Base-by-base conservation (phyloP, 2,329 filamentous ascomycete species). In the Aspergillus ochraceus region DNA sequence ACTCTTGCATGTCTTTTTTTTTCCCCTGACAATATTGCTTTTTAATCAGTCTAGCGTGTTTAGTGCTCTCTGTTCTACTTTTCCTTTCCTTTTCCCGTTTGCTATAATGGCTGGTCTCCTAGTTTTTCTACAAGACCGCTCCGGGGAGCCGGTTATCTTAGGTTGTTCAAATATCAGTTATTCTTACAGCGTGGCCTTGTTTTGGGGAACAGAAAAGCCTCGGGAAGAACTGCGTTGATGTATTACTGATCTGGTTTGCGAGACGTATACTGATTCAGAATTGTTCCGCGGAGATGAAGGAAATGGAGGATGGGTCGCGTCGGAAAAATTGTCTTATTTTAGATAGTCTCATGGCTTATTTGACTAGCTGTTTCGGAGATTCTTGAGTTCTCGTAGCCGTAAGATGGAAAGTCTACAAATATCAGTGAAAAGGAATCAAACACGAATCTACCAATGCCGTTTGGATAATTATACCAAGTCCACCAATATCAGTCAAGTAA, bases 41-140 rank as follows among this genome's bases (percentile, higher is more conserved):
- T 63, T 66, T 67, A 65, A 66, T 67, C 60, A 57, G 65, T 62
- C 64, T 64, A 66, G 66, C 66, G 66, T 66, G 58, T 52, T 67
- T 46, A 52, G 60, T 64, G 32, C 58, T 64, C 26, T 62, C 32
- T 36, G 32, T 58, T 62, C 61, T 49, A 52, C 54, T 58, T 45
- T 55, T 47, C 32, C 29, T 8, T 49, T 55, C 51, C 57, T 55
- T 19, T 55, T 47, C 32, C 11, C 32, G 22, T 60, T 46, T 36
- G 26, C 39, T 64, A 65, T 64, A 64, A 50, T 62, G 45, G 42
- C 55, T 45, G 57, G 57, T 59, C 54, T 54, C 50, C 55, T 47
- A 57, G 52, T 54, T 57, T 55, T 57, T 39, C 47, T 61, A 57
- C 46, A 30, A 42, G 36, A 42, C 36, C 36, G 36, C 36, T 42